These are phyloP conservation scores for Globisporangium barbulae DNA, from an alignment of 352 stramenopile genomes.

Conservation along the genomic window DNA sequence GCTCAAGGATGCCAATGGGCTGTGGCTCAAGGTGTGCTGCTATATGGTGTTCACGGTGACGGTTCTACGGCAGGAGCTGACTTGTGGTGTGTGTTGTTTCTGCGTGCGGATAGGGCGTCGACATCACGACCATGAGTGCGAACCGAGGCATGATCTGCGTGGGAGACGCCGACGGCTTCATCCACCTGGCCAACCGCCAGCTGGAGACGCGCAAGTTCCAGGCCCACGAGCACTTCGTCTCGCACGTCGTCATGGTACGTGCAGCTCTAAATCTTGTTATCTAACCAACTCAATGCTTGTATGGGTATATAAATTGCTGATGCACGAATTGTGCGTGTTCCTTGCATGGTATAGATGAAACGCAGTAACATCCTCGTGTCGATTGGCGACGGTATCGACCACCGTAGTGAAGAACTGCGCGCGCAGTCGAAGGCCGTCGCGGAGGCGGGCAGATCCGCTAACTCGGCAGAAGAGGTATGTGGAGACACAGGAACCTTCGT, in stretches of 20 bases:
- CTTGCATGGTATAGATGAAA: conserved; percentile 58
- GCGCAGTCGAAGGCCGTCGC: conserved; percentile 79
- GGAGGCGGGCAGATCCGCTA: conserved; percentile 56
- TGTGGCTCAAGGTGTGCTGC: conserved; percentile 77
- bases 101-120: conserved; percentile 47
- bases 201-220: conserved; percentile 82
- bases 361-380: conserved; percentile 86
- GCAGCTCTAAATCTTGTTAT: neutral
- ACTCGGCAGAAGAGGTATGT: conserved; percentile 50
- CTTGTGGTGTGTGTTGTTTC: conserved; percentile 7
- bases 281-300: neutral
- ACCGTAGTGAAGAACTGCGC: conserved; percentile 65
- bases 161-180: conserved; percentile 76
- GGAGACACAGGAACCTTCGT: neutral
- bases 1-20: conserved; percentile 74
- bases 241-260: conserved; percentile 84
- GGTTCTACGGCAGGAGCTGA: neutral
- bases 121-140: conserved; percentile 85
- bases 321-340: neutral
- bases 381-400: conserved; percentile 84
- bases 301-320: neutral
- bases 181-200: conserved; percentile 82
- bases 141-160: conserved; percentile 86
- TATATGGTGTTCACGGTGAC: neutral
- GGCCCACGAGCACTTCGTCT: conserved; percentile 84